These are phyloP conservation scores for Penicillium sp. DNA, from an alignment of 2,329 filamentous ascomycete species.

Conservation along the genomic window DNA sequence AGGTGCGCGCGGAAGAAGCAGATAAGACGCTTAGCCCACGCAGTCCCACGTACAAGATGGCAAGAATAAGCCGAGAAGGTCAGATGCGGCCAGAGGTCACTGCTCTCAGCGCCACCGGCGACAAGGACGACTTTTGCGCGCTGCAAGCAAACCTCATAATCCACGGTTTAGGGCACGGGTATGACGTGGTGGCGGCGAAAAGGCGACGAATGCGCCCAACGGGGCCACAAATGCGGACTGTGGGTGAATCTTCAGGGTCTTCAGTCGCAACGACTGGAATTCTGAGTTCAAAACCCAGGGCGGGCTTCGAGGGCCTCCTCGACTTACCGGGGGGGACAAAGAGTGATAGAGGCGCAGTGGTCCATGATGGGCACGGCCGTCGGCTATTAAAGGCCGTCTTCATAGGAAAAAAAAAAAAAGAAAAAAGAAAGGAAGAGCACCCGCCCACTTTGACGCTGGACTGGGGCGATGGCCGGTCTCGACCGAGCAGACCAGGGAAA, in stretches of 20 bases:
- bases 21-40: too few relatives aligned
- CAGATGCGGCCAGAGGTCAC: slow-evolving; percentile 2
- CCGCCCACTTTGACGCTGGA: too few relatives aligned
- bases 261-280: background rate
- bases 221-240: background rate
- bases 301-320: background rate
- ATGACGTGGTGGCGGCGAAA: slow-evolving; percentile 20
- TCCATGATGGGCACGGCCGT: background rate
- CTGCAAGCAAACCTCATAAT: slow-evolving; percentile 10
- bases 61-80: background rate
- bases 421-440: slow-evolving; percentile 3
- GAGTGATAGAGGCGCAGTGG: slow-evolving; percentile 4
- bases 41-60: too few relatives aligned
- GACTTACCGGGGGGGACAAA: slow-evolving; percentile 1
- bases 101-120: slow-evolving; percentile 16
- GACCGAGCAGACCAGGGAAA: slow-evolving; percentile 14
- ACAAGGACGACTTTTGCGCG: slow-evolving; percentile 6
- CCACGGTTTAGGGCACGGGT: slow-evolving; percentile 16
- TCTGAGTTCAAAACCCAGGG: background rate
- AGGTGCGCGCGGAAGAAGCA: too few relatives aligned
- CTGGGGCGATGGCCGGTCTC: slow-evolving; percentile 18
- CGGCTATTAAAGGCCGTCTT: slow-evolving; percentile 3
- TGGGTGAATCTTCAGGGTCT: background rate
- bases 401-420: slow-evolving; percentile 9
- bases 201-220: slow-evolving; percentile 3